Conservation (phyloP, 495 filamentous ascomycete species). For the Penicillium steckii region DNA sequence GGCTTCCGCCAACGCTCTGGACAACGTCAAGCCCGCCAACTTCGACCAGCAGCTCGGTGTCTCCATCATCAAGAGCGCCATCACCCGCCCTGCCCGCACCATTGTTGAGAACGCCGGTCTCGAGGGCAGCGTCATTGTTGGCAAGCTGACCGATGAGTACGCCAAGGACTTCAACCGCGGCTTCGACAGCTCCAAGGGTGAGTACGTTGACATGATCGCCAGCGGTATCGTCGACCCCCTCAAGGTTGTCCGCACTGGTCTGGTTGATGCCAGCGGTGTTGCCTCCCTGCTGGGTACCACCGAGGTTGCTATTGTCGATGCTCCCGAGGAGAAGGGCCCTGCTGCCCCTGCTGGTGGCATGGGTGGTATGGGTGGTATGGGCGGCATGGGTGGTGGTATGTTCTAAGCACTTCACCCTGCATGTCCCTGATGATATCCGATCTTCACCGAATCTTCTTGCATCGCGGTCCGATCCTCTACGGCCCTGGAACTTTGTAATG, state of each 20-base stretch:
- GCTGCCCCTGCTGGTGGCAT: conserved; percentile 60
- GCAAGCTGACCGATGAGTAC: conserved; percentile 95
- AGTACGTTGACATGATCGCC: conserved; percentile 98
- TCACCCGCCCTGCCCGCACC: conserved; percentile 87
- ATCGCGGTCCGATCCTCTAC: conserved; percentile 38
- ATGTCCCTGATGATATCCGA: conserved; percentile 1
- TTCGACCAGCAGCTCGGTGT: conserved; percentile 99
- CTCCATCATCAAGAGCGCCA: conserved; percentile 93
- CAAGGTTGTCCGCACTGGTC: conserved; percentile 96
- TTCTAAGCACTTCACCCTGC: conserved; percentile 36
- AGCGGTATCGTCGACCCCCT: conserved; percentile 97
- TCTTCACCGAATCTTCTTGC: conserved; percentile 37
- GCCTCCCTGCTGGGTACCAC: conserved; percentile 97
- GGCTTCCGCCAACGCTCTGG: conserved; percentile 86
- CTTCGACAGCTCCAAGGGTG: conserved; percentile 91
- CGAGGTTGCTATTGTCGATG: conserved; percentile 95
- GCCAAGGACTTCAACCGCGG: conserved; percentile 95
- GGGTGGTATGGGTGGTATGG: conserved; percentile 72
- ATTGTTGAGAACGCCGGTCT: conserved; percentile 98
- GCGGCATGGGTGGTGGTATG: conserved; percentile 56
- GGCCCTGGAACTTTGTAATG: conserved; percentile 28
- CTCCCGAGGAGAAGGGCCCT: conserved; percentile 84
- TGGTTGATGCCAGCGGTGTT: conserved; percentile 93
- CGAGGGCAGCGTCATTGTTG: conserved; percentile 94
- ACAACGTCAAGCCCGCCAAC: conserved; percentile 80